These are phyloP conservation scores for Plasmodium ovale DNA, from an alignment of 169 alveolate species.

Conservation along the genomic window DNA sequence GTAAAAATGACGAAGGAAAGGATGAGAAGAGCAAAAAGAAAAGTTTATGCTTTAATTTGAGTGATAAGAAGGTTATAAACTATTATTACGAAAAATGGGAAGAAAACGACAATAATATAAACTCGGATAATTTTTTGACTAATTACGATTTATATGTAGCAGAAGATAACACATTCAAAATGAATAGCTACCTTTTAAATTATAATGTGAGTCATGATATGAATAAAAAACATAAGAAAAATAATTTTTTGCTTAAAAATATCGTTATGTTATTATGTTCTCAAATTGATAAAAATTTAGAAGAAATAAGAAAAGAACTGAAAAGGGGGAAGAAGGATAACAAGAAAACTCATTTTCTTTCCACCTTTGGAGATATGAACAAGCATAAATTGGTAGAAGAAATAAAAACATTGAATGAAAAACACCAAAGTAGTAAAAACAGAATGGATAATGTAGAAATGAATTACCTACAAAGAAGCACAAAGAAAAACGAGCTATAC, in stretches of 20 bases:
- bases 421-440: not conserved
- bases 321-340: not conserved
- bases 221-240: constrained; percentile 31
- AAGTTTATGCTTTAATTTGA: constrained; percentile 28
- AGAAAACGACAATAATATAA: not conserved
- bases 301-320: constrained; percentile 26
- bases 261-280: constrained; percentile 28
- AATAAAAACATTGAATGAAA: constrained; percentile 39
- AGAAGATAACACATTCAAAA: constrained; percentile 1
- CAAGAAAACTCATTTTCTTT: not conserved
- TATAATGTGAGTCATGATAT: constrained; percentile 25
- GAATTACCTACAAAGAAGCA: not conserved
- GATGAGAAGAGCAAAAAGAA: constrained; percentile 28
- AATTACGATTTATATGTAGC: constrained; percentile 17
- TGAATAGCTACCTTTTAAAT: constrained; percentile 31
- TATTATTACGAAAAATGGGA: constrained; percentile 32
- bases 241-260: constrained; percentile 30
- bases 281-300: constrained; percentile 33
- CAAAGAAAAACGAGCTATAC: constrained; percentile 3
- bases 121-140: not conserved
- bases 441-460: not conserved
- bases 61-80: constrained; percentile 27
- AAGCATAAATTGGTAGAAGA: constrained; percentile 21
- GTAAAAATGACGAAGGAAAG: not conserved
- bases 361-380: not conserved